Percentiles rank a stretch among this genome's conserved stretches.
These are phyloP conservation scores for Suillus cothurnatus DNA, from an alignment of 768 basidiomycete genomes.

Conservation along the genomic window DNA sequence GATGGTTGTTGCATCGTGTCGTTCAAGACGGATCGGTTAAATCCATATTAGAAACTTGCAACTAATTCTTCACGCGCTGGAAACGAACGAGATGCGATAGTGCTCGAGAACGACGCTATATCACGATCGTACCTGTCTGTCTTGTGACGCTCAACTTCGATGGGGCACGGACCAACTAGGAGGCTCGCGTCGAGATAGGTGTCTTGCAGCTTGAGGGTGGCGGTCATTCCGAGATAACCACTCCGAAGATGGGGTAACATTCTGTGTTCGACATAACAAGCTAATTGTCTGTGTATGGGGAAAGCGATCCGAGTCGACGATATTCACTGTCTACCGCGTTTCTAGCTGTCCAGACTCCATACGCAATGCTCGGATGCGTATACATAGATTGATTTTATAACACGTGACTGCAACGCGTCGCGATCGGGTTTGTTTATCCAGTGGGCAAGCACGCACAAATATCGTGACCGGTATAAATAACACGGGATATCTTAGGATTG, in stretches of 20 bases:
- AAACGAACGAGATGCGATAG: background rate
- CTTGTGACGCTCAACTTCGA: background rate
- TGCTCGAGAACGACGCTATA: background rate
- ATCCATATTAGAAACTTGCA: background rate
- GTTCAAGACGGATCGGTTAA: background rate
- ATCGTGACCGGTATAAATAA: background rate
- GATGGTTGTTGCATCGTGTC: background rate
- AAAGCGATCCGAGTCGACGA: background rate
- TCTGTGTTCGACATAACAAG: background rate
- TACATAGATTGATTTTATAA: background rate
- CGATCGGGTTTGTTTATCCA: background rate
- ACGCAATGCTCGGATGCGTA: too few species aligned
- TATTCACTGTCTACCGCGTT: background rate
- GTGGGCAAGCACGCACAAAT: constrained; percentile 1
- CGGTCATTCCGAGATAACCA: background rate
- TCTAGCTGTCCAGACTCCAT: background rate
- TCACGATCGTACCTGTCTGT: background rate
- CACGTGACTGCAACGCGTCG: background rate
- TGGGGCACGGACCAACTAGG: background rate
- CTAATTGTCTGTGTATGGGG: background rate
- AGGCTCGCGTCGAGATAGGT: background rate
- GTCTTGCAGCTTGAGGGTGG: background rate
- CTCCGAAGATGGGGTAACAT: background rate
- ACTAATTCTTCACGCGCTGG: background rate
- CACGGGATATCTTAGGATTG: background rate